Evolutionary conservation across 2,329 filamentous ascomycete species (phyloP).

Genomic region (Xylariaceae sp.): DNA sequence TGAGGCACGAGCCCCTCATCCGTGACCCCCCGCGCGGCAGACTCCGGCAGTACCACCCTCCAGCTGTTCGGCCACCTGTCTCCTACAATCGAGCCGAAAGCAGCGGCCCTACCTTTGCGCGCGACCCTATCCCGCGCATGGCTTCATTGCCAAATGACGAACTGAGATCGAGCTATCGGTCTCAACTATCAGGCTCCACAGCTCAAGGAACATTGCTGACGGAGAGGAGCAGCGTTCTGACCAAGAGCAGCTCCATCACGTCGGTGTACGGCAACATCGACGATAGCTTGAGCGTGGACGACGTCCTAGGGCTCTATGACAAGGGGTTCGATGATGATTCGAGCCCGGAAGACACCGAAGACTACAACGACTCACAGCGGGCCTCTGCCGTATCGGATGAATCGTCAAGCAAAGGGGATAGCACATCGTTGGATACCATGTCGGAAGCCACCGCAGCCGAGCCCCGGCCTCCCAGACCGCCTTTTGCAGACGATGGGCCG

Average conservation of each 20-base stretch:
- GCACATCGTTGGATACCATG: conserved; percentile 37
- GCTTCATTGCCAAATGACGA: conserved; percentile 47
- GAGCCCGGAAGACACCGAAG: conserved; percentile 38
- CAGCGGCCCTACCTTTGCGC: conserved; percentile 32
- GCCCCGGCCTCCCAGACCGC: background rate
- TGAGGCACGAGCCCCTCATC: conserved; percentile 35
- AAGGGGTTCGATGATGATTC: conserved; percentile 53
- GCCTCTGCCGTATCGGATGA: conserved; percentile 35
- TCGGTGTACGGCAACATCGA: conserved; percentile 48
- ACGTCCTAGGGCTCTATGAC: conserved; percentile 67
- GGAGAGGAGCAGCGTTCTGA: conserved; percentile 75
- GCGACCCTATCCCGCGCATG: conserved; percentile 36
- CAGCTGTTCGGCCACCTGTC: conserved; percentile 26
- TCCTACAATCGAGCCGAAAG: conserved; percentile 34
- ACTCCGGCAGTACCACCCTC: conserved; percentile 22
- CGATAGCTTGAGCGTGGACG: conserved; percentile 54
- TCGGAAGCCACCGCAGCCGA: conserved; percentile 20
- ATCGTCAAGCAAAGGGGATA: conserved; percentile 33
- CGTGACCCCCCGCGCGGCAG: conserved; percentile 25
- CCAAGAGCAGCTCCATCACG: conserved; percentile 70
- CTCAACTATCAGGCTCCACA: conserved; percentile 50
- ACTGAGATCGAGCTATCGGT: conserved; percentile 51
- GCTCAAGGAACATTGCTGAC: conserved; percentile 61
- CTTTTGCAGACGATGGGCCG: conserved; percentile 6
- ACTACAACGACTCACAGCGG: conserved; percentile 33